These are phyloP conservation scores for Gleditsia sinensis DNA, from an alignment of 306 rosid species.

Conservation along the genomic window DNA sequence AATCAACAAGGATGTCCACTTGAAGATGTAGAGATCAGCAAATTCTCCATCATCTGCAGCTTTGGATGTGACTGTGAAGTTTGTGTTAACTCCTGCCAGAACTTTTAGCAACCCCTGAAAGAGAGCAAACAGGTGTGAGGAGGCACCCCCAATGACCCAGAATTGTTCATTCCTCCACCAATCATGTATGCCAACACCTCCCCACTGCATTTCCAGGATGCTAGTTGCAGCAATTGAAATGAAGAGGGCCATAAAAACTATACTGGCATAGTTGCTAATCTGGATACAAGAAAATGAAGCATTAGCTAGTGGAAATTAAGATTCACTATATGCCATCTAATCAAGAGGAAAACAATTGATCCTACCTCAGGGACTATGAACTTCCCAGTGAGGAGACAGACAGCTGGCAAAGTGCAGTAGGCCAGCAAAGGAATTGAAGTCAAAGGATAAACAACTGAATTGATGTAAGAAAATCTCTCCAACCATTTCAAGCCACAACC, in stretches of 20 bases:
- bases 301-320: conserved; percentile 24
- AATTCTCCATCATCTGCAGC: conserved; percentile 87
- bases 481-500: conserved; percentile 86
- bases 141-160: conserved; percentile 93
- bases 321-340: background rate
- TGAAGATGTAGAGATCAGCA: conserved; percentile 87
- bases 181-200: conserved; percentile 86
- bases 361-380: conserved; percentile 89
- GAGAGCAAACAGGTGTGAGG: conserved; percentile 85
- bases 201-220: conserved; percentile 96
- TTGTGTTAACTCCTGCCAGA: conserved; percentile 85
- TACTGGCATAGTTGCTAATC: conserved; percentile 91
- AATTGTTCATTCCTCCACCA: conserved; percentile 99
- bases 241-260: conserved; percentile 85
- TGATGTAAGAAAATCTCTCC: conserved; percentile 91
- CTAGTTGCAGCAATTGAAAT: conserved; percentile 81
- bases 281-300: conserved; percentile 37
- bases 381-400: conserved; percentile 90
- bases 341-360: background rate
- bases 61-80: conserved; percentile 90
- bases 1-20: conserved; percentile 85
- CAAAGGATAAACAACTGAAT: conserved; percentile 88
- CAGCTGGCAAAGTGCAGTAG: conserved; percentile 85
- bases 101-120: conserved; percentile 93
- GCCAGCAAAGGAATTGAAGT: conserved; percentile 83